phyloP scores from a whole-genome alignment of 73 alveolate species.

The Halteria grandinella region DNA sequence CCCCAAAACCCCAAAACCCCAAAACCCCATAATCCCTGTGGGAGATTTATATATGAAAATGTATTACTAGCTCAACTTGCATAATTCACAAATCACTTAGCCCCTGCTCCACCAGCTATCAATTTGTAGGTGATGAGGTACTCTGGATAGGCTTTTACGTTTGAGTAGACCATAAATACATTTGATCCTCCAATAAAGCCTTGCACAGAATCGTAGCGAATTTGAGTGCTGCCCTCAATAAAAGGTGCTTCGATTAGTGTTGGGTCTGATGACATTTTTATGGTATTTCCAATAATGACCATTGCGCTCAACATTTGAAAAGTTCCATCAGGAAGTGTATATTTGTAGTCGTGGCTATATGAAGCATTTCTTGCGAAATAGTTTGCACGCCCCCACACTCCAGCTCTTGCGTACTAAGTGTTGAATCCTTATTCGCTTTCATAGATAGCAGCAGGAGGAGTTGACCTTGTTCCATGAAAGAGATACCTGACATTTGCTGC shows the following conservation, averaged over 20 bases:
- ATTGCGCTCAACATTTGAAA: slow-evolving; percentile 37
- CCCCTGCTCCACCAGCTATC: no score
- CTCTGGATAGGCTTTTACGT: slow-evolving; percentile 54
- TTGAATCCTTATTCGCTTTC: slow-evolving; percentile 38
- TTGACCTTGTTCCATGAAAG: slow-evolving; percentile 33
- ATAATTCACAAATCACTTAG: no score
- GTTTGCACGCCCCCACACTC: slow-evolving; percentile 66
- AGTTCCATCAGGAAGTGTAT: background rate
- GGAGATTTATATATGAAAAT: no score
- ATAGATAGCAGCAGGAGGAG: slow-evolving; percentile 14
- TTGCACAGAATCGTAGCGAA: slow-evolving; percentile 29
- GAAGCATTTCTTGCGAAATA: slow-evolving; percentile 52
- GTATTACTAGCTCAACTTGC: no score
- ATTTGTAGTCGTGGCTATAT: slow-evolving; percentile 17
- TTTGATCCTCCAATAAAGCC: slow-evolving; percentile 36
- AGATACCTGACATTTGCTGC: background rate
- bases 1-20: no score
- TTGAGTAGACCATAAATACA: slow-evolving; percentile 44
- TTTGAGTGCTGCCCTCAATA: no score
- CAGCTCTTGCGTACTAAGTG: slow-evolving; percentile 37
- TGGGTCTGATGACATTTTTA: background rate
- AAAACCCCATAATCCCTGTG: no score
- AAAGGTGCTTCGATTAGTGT: slow-evolving; percentile 38
- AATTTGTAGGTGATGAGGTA: slow-evolving; percentile 52
- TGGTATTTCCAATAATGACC: slow-evolving; percentile 44